Percentiles rank a stretch among this genome's conserved stretches.
phyloP scores from a whole-genome alignment of 139 green algal genomes.

The Spirogloea muscicola region DNA sequence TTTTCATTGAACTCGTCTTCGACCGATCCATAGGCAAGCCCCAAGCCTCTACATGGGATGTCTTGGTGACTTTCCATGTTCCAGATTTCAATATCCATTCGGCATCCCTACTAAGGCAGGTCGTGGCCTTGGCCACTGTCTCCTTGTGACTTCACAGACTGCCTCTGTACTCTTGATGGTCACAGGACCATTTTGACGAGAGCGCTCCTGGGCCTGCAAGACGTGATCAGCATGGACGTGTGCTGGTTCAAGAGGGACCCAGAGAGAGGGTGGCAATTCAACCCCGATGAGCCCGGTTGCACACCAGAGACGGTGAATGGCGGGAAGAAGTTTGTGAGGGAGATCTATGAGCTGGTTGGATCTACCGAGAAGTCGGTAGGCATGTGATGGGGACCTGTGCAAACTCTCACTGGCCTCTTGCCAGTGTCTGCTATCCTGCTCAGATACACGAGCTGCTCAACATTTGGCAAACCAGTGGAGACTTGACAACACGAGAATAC shows the following conservation, averaged over 20 bases:
- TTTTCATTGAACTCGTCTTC: too few species aligned
- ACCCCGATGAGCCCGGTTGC: slow-evolving; percentile 52
- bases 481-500: too few species aligned
- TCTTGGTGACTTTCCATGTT: too few species aligned
- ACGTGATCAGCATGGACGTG: neutral
- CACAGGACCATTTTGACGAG: neutral
- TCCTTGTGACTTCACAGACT: too few species aligned
- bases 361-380: slow-evolving; percentile 44
- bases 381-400: neutral
- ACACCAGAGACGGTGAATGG: slow-evolving; percentile 72
- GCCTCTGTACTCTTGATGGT: too few species aligned
- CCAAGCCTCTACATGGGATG: too few species aligned
- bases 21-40: too few species aligned
- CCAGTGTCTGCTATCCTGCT: neutral
- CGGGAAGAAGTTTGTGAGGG: slow-evolving; percentile 63
- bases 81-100: too few species aligned
- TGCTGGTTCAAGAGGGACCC: neutral
- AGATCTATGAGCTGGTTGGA: slow-evolving; percentile 74
- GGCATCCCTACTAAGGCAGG: too few species aligned
- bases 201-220: slow-evolving; percentile 3
- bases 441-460: too few species aligned
- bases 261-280: slow-evolving; percentile 10
- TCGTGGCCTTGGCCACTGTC: too few species aligned
- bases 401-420: neutral
- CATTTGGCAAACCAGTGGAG: too few species aligned